These are phyloP conservation scores for Candida boleticola DNA, from an alignment of 805 yeast species.

Conservation along the genomic window DNA sequence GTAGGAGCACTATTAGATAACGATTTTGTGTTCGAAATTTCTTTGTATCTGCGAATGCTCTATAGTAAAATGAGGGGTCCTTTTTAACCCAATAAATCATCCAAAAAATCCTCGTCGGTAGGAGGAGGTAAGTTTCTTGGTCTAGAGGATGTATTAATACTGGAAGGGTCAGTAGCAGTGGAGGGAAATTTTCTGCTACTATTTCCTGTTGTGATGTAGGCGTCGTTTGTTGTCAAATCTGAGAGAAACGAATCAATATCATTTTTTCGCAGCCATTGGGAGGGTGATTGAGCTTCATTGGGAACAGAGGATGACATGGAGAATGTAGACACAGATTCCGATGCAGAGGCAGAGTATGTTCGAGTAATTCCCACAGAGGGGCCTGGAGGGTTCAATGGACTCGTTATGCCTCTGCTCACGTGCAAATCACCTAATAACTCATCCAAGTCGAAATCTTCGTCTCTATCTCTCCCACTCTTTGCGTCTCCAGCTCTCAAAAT, in stretches of 20 bases:
- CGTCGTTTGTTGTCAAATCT: neutral
- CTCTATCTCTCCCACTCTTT: neutral
- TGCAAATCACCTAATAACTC: conserved; percentile 7
- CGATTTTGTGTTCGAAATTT: neutral
- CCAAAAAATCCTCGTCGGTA: conserved; percentile 14
- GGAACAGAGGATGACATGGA: neutral
- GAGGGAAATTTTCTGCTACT: neutral
- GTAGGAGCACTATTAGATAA: neutral
- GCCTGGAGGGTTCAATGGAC: neutral
- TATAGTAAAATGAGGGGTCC: neutral
- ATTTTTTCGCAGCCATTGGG: conserved; percentile 3
- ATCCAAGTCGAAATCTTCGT: conserved; percentile 20
- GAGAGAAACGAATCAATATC: conserved; percentile 1
- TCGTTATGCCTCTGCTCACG: neutral
- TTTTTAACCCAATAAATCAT: conserved; percentile 10
- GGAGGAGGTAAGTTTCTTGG: conserved; percentile 5
- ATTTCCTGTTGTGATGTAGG: neutral
- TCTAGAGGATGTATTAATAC: neutral
- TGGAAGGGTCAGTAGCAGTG: neutral
- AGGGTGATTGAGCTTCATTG: neutral
- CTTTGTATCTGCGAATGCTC: neutral
- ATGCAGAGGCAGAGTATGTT: neutral
- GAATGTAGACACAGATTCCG: neutral
- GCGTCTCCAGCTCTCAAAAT: conserved; percentile 9
- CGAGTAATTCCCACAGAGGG: neutral